Evolutionary conservation across 2,329 filamentous ascomycete genomes (phyloP).

Genomic region (Myrmaecium sp.): DNA sequence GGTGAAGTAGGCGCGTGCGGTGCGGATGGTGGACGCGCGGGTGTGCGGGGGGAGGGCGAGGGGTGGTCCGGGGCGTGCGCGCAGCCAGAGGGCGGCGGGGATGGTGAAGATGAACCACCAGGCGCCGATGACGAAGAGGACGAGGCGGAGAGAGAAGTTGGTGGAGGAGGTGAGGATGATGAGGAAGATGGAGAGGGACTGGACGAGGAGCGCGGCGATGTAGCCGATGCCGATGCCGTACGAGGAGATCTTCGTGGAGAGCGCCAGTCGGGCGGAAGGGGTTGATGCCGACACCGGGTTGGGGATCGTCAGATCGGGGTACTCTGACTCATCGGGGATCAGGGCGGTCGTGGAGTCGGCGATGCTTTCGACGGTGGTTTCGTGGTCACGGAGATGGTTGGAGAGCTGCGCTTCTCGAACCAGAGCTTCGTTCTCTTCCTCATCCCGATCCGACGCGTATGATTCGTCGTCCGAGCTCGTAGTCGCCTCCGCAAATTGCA

Average conservation of each 20-base stretch:
- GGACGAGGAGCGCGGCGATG: conserved; percentile 66
- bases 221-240: conserved; percentile 92
- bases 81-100: conserved; percentile 72
- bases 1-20: conserved; percentile 54
- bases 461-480: conserved; percentile 9
- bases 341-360: conserved; percentile 21
- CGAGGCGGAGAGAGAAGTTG: conserved; percentile 70
- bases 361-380: conserved; percentile 12
- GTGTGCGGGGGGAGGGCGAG: conserved; percentile 16
- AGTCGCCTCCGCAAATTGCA: conserved; percentile 16
- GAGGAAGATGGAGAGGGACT: conserved; percentile 64
- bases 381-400: conserved; percentile 9
- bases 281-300: conserved; percentile 13
- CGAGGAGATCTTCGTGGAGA: conserved; percentile 83
- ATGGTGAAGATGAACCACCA: conserved; percentile 94
- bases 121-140: conserved; percentile 67
- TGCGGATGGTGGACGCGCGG: conserved; percentile 16
- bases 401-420: conserved; percentile 1
- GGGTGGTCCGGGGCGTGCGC: conserved; percentile 76
- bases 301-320: conserved; percentile 15
- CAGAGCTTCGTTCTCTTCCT: conserved; percentile 8
- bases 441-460: conserved; percentile 12
- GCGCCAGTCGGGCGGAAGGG: conserved; percentile 50
- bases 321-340: conserved; percentile 12
- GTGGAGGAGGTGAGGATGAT: conserved; percentile 57